Evolutionary conservation across 2,329 filamentous ascomycete genomes (phyloP).

Genomic region (Dactylellina haptotyla): DNA sequence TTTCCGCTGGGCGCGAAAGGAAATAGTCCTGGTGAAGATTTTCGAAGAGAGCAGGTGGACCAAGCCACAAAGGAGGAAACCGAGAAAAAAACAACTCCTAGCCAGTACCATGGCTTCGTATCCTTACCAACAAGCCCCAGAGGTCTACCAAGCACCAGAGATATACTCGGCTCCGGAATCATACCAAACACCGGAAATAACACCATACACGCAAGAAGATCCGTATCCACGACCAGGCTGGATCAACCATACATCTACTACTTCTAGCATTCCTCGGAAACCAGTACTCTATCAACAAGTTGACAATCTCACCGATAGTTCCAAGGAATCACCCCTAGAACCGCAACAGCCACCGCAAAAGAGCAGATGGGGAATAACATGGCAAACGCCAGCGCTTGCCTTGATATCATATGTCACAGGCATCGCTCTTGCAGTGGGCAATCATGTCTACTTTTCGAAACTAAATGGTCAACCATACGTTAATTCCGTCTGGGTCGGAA

Average conservation of each 20-base stretch:
- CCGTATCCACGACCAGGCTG: conserved; percentile 14
- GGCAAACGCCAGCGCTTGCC: conserved; percentile 29
- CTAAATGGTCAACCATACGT: conserved; percentile 39
- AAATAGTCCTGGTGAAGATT: no score
- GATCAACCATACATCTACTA: conserved; percentile 10
- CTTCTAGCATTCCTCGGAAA: conserved; percentile 21
- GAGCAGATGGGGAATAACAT: conserved; percentile 47
- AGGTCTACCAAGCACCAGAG: no score
- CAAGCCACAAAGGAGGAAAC: no score
- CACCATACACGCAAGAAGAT: background rate
- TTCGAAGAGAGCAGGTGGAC: no score
- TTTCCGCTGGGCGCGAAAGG: no score
- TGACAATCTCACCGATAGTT: background rate
- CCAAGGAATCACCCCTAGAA: background rate
- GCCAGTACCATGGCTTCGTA: no score
- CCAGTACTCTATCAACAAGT: conserved; percentile 33
- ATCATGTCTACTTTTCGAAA: conserved; percentile 40
- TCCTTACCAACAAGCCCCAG: no score
- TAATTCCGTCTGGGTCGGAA: conserved; percentile 48
- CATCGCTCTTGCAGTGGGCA: conserved; percentile 32
- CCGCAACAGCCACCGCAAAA: conserved; percentile 1
- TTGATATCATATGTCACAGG: conserved; percentile 23
- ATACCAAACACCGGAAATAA: conserved; percentile 35
- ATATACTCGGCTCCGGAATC: conserved; percentile 19
- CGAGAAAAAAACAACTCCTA: no score